A percentile compares a stretch with the other conserved stretches of the same genome.
Evolutionary conservation across 2,329 filamentous ascomycete genomes (phyloP).

Genomic region (Aspergillus sergii): DNA sequence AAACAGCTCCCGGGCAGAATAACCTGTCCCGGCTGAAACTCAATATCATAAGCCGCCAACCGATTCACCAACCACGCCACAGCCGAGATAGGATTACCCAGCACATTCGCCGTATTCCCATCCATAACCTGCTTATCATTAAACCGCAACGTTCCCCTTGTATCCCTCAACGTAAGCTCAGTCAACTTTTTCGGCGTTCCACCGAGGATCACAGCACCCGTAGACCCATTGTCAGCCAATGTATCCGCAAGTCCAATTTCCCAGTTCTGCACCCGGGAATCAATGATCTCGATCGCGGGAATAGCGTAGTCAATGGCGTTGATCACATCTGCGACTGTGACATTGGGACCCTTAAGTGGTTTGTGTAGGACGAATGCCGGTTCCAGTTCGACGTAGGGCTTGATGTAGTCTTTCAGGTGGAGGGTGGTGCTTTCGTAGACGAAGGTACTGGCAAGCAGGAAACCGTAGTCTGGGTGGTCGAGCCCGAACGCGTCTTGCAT

Average conservation of each 20-base stretch:
- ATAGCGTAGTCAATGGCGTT: not conserved
- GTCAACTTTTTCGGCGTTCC: not conserved
- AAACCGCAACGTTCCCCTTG: not conserved
- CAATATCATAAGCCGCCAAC: not conserved
- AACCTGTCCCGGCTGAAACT: not conserved
- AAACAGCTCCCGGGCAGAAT: not conserved
- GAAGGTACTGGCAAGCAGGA: not conserved
- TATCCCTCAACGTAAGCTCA: not conserved
- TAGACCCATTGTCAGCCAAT: not conserved
- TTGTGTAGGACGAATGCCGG: not conserved
- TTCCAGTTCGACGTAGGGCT: not conserved
- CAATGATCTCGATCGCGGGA: not conserved
- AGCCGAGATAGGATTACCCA: not conserved
- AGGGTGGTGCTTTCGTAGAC: not conserved
- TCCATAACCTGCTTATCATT: not conserved
- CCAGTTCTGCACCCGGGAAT: not conserved
- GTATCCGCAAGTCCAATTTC: not conserved
- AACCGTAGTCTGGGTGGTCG: constrained; percentile 14
- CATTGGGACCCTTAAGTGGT: not conserved
- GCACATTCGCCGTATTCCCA: not conserved
- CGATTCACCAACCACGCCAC: not conserved
- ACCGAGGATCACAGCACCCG: not conserved
- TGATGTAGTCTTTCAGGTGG: not conserved
- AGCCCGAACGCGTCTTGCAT: constrained; percentile 25
- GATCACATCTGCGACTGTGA: not conserved